Evolutionary conservation across 2,329 filamentous ascomycete species (phyloP).

Genomic region (Nemania diffusa): DNA sequence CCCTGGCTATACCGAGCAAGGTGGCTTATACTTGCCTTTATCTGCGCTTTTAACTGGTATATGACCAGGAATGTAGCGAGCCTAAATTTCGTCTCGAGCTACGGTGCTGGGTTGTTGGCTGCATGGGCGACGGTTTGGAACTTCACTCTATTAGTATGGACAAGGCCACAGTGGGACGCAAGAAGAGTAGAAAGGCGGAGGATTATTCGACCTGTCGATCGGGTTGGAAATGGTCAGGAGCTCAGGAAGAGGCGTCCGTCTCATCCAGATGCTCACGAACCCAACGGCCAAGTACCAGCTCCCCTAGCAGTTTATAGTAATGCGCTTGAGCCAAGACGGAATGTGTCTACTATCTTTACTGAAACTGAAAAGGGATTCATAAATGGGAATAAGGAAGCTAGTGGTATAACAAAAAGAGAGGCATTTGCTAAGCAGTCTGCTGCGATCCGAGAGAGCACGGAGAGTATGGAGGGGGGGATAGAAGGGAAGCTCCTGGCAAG

Average conservation of each 20-base stretch:
- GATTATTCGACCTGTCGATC: conserved; percentile 23
- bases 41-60: conserved; percentile 57
- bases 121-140: conserved; percentile 63
- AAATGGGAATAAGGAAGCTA: conserved; percentile 22
- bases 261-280: background rate
- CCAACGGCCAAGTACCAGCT: conserved; percentile 1
- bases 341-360: background rate
- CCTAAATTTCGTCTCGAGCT: conserved; percentile 61
- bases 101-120: conserved; percentile 61
- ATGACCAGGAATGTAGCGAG: conserved; percentile 59
- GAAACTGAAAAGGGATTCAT: background rate
- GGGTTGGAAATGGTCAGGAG: background rate
- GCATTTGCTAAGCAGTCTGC: background rate
- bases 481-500: conserved; percentile 1
- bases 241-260: background rate
- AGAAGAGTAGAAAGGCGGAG: conserved; percentile 58
- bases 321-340: background rate
- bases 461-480: background rate
- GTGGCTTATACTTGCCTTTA: conserved; percentile 60
- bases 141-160: conserved; percentile 63
- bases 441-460: background rate
- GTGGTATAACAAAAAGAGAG: conserved; percentile 24
- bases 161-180: conserved; percentile 65
- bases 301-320: background rate
- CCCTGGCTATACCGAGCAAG: conserved; percentile 62